Percentiles rank a stretch among this genome's conserved stretches.
Conservation (phyloP, 495 filamentous ascomycete species). For the Aspergillus saccharolyticus region DNA sequence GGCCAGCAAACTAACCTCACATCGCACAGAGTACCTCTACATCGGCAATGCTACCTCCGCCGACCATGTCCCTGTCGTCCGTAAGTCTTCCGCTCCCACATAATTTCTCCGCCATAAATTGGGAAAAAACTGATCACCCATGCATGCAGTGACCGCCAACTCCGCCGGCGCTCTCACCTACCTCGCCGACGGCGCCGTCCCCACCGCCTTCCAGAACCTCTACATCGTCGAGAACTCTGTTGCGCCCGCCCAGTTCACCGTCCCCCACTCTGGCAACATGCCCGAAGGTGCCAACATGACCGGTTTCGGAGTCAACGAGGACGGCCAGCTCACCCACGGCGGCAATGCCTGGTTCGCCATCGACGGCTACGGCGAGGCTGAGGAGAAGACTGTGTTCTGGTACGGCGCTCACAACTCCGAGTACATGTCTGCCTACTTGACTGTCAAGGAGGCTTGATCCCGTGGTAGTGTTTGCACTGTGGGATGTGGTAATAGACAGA, state of each 20-base stretch:
- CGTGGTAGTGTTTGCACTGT: neutral
- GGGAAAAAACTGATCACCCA: conserved; percentile 9
- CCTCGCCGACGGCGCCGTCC: conserved; percentile 21
- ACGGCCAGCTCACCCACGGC: conserved; percentile 27
- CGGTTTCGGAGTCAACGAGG: conserved; percentile 25
- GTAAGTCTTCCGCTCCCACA: conserved; percentile 18
- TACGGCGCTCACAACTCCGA: conserved; percentile 22
- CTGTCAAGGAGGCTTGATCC: conserved; percentile 20
- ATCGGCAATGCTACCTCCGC: conserved; percentile 21
- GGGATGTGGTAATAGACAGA: neutral
- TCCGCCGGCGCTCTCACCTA: conserved; percentile 20
- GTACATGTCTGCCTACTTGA: conserved; percentile 19
- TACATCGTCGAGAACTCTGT: conserved; percentile 25
- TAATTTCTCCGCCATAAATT: neutral
- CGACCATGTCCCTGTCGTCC: conserved; percentile 23
- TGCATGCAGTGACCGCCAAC: conserved; percentile 14
- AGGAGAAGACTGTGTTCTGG: conserved; percentile 27
- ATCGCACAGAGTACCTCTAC: conserved; percentile 21
- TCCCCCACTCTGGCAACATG: conserved; percentile 28
- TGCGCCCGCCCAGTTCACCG: conserved; percentile 23
- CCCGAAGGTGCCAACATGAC: conserved; percentile 25
- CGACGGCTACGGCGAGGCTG: conserved; percentile 20
- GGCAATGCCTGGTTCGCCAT: conserved; percentile 26
- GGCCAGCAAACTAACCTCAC: neutral
- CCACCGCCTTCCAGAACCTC: conserved; percentile 30